phyloP scores from a whole-genome alignment of 2,329 filamentous ascomycete species.

The Diaporthe sp. region DNA sequence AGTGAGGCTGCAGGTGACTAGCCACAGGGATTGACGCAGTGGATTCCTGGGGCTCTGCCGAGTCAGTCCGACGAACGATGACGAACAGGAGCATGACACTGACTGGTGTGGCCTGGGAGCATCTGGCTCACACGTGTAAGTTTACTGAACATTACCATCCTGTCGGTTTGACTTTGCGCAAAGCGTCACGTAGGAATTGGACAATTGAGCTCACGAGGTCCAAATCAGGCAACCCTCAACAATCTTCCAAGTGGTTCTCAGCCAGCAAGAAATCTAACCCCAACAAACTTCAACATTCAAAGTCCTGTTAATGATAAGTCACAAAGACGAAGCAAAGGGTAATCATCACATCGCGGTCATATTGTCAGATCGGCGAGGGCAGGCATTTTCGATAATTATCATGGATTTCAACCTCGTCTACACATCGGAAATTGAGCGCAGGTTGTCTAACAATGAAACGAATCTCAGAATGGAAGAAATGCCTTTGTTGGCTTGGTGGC shows the following conservation, averaged over 20 bases:
- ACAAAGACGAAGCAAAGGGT: neutral
- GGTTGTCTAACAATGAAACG: neutral
- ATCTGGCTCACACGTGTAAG: neutral
- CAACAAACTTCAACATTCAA: neutral
- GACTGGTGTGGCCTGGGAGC: neutral
- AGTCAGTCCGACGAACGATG: slow-evolving; percentile 12
- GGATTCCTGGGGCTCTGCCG: neutral
- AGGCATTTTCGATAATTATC: neutral
- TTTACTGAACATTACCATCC: neutral
- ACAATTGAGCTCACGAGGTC: neutral
- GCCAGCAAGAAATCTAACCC: neutral
- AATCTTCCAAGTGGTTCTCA: neutral
- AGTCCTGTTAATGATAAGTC: neutral
- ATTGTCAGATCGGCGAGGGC: neutral
- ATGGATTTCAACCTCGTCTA: neutral
- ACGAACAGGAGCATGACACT: neutral
- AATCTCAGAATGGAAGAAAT: neutral
- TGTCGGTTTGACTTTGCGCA: neutral
- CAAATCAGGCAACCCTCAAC: neutral
- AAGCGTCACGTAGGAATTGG: neutral
- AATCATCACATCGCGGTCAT: no score
- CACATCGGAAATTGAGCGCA: neutral
- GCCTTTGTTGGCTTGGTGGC: neutral
- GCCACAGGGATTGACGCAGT: neutral
- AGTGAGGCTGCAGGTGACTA: slow-evolving; percentile 1